A percentile compares a stretch with the other conserved stretches of the same genome.
Evolutionary conservation across 2,329 filamentous ascomycete genomes (phyloP).

Genomic region (Achaetomium macrosporum): DNA sequence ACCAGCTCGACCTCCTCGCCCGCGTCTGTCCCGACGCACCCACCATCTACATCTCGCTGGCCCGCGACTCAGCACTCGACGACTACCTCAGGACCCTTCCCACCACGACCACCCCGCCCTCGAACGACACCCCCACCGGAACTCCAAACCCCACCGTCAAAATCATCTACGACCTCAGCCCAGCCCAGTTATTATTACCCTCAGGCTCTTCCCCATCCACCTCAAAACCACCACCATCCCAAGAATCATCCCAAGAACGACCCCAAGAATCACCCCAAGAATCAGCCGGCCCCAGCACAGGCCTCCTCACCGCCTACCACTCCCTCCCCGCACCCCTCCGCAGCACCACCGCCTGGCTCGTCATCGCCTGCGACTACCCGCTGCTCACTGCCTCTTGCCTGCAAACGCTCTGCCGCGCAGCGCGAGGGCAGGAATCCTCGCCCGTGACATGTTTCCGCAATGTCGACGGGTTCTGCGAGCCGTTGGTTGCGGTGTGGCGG

Average conservation of each 20-base stretch:
- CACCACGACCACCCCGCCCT: not conserved
- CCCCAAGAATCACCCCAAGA: not conserved
- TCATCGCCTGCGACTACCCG: constrained; percentile 32
- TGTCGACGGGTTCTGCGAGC: constrained; percentile 28
- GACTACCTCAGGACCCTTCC: constrained; percentile 1
- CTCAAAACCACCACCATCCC: too few relatives aligned
- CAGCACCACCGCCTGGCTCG: constrained; percentile 30
- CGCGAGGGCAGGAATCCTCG: too few relatives aligned
- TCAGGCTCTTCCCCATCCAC: too few relatives aligned
- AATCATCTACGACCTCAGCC: constrained; percentile 1
- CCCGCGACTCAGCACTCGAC: constrained; percentile 7
- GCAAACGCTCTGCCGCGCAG: constrained; percentile 23
- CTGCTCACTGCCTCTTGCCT: constrained; percentile 27
- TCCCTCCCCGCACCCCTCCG: constrained; percentile 18
- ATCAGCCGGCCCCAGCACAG: constrained; percentile 19
- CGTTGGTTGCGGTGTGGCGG: constrained; percentile 33
- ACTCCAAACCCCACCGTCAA: not conserved
- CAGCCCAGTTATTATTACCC: too few relatives aligned
- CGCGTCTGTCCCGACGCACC: constrained; percentile 1
- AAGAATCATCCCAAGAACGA: not conserved
- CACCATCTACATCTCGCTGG: constrained; percentile 7
- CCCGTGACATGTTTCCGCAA: constrained; percentile 33
- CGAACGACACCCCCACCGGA: too few relatives aligned
- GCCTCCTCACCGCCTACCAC: constrained; percentile 29
- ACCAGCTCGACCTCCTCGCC: constrained; percentile 9